Conservation (phyloP, 139 green algal genomes). For the Zygnema cylindricum region DNA sequence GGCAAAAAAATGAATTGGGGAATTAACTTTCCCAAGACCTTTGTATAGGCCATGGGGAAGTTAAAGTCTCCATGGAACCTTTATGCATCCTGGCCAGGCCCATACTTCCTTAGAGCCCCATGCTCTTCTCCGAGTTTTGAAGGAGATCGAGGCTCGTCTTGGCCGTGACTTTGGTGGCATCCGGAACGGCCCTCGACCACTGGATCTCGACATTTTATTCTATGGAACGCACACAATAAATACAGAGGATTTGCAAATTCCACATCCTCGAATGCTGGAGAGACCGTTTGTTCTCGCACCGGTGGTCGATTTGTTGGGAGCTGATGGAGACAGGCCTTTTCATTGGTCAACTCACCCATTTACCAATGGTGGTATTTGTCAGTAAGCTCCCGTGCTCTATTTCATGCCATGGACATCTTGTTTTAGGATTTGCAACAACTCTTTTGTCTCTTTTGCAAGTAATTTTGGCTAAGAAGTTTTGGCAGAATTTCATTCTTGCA, state of each 20-base stretch:
- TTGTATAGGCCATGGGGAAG: no score
- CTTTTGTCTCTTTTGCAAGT: no score
- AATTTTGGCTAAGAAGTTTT: no score
- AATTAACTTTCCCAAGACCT: no score
- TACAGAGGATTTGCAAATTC: slow-evolving; percentile 68
- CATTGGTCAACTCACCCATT: slow-evolving; percentile 35
- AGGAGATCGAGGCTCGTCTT: slow-evolving; percentile 31
- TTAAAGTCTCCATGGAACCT: no score
- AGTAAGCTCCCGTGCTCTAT: no score
- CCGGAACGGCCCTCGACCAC: slow-evolving; percentile 82
- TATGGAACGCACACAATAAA: slow-evolving; percentile 69
- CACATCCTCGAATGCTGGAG: slow-evolving; percentile 78
- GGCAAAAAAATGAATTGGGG: no score
- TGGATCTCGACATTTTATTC: slow-evolving; percentile 98
- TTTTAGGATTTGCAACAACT: no score
- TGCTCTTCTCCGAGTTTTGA: slow-evolving; percentile 25
- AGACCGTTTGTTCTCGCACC: slow-evolving; percentile 88
- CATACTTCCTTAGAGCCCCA: slow-evolving; percentile 4
- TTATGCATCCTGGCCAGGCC: slow-evolving; percentile 7
- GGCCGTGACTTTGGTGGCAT: slow-evolving; percentile 28
- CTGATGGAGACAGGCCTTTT: background rate
- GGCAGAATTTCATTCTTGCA: no score
- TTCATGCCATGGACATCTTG: no score
- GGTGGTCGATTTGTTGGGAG: slow-evolving; percentile 73
- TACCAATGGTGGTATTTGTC: slow-evolving; percentile 24